Base-by-base conservation (phyloP, 202 grass and related monocot genomes). In the Brachypodium distachyon region DNA sequence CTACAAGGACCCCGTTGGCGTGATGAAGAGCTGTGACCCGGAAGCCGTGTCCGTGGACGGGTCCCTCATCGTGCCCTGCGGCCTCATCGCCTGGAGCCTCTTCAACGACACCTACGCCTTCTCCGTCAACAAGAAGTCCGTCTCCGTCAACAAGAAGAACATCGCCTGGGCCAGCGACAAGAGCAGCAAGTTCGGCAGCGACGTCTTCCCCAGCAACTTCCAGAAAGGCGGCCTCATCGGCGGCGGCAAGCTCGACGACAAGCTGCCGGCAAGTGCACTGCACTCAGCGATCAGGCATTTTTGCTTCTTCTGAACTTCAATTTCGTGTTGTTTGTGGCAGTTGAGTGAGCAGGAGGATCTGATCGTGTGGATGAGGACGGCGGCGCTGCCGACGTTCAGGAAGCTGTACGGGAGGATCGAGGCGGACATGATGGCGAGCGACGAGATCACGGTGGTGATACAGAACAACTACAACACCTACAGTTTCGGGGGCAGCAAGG, bases 391-490 rank as follows among this genome's bases (percentile, higher is more conserved):
- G n/a, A 89, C 84, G 8, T 97, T 97, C 84, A 85, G 94, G 51
- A 97, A 97, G 55, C 88, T 97, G 4, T 97, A 94, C 64, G 94
- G 94, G 17, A 82, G 91, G 44, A 97, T 94, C 26, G 94, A 97
- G 73, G 12, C 78, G 1, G 91, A 97, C 53, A 76, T 92, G 23
- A 69, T 51, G 83, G 82, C 83, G 4, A 92, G 84, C 76, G 89
- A 97, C 16, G 84, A 92, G 73, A 70, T 97, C 38, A 88, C 81
- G 2, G 91, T 97, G 72, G 84, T 81, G 22, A 97, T 97, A 34
- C 81, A 97, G 58, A 97, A 97, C 80, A 94, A 97, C 72, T 97
- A 97, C 84, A 97, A 97, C 84, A 94, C 94, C 0, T 97, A 97
- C 61, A 97, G 91, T 46, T 97, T 94, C 47, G 89, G 91, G 1